Base-by-base conservation (phyloP, 2,329 filamentous ascomycete genomes). In the Trichoderma pleuroti region DNA sequence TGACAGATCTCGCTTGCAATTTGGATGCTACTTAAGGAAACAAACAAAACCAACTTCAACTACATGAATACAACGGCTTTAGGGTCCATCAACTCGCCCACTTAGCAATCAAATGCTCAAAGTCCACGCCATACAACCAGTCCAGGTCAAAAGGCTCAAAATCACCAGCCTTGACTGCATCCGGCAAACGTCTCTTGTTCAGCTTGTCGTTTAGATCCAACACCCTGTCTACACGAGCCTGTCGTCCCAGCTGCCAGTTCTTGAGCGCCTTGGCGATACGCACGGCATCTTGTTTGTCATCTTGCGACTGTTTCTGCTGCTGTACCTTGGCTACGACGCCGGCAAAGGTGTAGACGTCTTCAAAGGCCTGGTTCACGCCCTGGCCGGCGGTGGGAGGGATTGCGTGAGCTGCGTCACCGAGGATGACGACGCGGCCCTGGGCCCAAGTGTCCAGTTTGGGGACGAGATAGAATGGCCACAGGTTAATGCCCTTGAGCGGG, bases 381-480 rank as follows among this genome's bases (percentile, higher is more conserved):
- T 86, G 84, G 0, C 84, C 84, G 0, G 83, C 82, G 0, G 81
- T 81, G 0, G 84, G 84, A 0, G 84, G 84, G 16, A 86, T 82
- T 0, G 83, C 84, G 65, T 86, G 84, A 1, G 84, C 84, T 5
- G 82, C 83, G 34, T 86, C 84, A 0, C 84, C 84, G 1, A 86
- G 74, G 18, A 88, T 82, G 3, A 85, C 62, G 0, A 85, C 82
- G 0, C 80, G 76, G 0, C 77, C 74, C 5, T 73, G 74, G 7
- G 74, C 69, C 85, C 85, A 87, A 0, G 74, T 76, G 2, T 82
- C 80, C 0, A 87, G 80, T 73, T 81, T 81, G 0, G 85, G 85
- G 1, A 86, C 78, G 2, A 82, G 75, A 70, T 84, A 84, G 49
- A 86, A 87, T 0, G 85, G 83, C 85, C 85, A 87, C 1, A 85